Conservation (phyloP, 192 early-diverging fungal genomes). For the Coemansia sp. region DNA sequence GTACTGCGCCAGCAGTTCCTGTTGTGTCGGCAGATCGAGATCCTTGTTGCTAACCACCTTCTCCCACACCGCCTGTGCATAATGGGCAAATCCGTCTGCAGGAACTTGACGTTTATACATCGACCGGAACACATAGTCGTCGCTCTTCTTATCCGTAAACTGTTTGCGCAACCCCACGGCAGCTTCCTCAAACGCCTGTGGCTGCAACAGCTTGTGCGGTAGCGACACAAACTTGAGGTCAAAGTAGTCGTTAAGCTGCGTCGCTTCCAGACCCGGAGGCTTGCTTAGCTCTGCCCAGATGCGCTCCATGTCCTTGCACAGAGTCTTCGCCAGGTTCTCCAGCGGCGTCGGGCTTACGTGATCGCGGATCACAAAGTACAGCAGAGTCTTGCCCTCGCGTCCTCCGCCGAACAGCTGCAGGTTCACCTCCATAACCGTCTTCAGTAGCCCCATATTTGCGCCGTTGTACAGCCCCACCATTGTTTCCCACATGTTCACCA, state of each 20-base stretch:
- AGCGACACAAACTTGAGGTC: conserved; percentile 86
- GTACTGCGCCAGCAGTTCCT: conserved; percentile 96
- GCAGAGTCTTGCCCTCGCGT: conserved; percentile 84
- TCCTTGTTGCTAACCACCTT: conserved; percentile 94
- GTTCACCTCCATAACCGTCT: conserved; percentile 99
- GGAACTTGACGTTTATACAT: conserved; percentile 90
- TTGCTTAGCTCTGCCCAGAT: conserved; percentile 91
- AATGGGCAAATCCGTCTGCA: conserved; percentile 91
- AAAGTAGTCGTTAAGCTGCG: conserved; percentile 83
- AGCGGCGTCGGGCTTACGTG: conserved; percentile 88
- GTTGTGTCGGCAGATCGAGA: conserved; percentile 96
- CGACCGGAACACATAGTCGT: conserved; percentile 81
- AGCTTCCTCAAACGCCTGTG: conserved; percentile 78
- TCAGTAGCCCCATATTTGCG: conserved; percentile 97
- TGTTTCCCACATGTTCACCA: conserved; percentile 99
- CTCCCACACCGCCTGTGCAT: conserved; percentile 93
- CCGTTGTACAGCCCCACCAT: conserved; percentile 98
- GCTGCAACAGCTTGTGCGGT: conserved; percentile 86
- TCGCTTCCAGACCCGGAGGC: conserved; percentile 79
- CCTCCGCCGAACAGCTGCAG: conserved; percentile 89
- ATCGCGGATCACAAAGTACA: conserved; percentile 97
- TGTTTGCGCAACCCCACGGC: conserved; percentile 64
- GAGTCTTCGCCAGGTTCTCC: conserved; percentile 70
- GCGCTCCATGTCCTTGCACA: conserved; percentile 80
- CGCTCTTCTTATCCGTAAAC: conserved; percentile 69